Percentiles rank a stretch among this genome's conserved stretches.
Conservation (phyloP, 1,284 basidiomycete genomes). For the Ustilago trichophora region DNA sequence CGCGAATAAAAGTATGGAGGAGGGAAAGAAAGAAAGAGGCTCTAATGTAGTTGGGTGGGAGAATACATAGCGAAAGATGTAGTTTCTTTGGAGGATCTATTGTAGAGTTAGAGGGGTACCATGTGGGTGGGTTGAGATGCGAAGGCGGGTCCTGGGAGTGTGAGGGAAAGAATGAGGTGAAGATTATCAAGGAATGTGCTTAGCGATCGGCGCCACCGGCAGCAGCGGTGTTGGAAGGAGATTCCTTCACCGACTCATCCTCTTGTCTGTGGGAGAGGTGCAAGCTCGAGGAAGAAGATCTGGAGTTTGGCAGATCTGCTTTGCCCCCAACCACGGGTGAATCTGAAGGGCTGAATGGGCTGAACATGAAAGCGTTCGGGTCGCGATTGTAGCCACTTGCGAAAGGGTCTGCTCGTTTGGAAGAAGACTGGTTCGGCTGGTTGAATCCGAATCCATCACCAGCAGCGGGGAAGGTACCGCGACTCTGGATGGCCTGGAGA, state of each 20-base stretch:
- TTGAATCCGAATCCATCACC: neutral
- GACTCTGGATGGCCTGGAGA: conserved; percentile 17
- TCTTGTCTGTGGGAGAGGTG: conserved; percentile 13
- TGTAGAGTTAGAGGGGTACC: too few relatives aligned
- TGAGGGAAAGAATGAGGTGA: too few relatives aligned
- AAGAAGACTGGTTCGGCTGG: too few relatives aligned
- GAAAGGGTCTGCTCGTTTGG: conserved; percentile 19
- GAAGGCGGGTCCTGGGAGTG: too few relatives aligned
- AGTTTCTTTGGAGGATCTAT: too few relatives aligned
- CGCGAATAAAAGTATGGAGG: neutral
- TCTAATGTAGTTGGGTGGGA: too few relatives aligned
- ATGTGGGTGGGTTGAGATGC: too few relatives aligned
- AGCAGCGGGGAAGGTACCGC: neutral
- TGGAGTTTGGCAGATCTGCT: conserved; percentile 30
- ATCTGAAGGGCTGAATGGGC: conserved; percentile 50
- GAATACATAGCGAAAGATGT: neutral
- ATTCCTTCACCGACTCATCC: too few relatives aligned
- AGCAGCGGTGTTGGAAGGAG: too few relatives aligned
- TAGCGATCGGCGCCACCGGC: conserved; percentile 5
- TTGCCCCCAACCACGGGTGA: conserved; percentile 46
- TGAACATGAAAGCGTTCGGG: conserved; percentile 50
- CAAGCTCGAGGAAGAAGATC: conserved; percentile 8
- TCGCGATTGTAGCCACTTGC: conserved; percentile 32
- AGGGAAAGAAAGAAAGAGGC: neutral
- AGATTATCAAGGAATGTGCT: too few relatives aligned